Evolutionary conservation across 768 basidiomycete species (phyloP).

Genomic region (Trametes sanguinea): DNA sequence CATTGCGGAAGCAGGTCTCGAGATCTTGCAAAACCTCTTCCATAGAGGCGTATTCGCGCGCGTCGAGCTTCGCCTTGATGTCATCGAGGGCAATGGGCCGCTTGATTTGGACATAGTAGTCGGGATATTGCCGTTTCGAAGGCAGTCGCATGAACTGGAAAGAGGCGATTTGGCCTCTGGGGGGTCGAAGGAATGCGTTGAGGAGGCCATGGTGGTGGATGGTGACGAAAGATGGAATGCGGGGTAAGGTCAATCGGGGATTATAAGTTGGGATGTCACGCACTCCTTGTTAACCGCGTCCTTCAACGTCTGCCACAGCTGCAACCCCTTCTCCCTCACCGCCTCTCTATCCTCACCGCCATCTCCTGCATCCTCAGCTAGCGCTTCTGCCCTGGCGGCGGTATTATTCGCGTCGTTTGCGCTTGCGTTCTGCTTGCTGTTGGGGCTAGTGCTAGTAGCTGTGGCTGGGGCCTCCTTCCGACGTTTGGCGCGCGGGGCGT

Average conservation of each 20-base stretch:
- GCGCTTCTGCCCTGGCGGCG: slow-evolving; percentile 35
- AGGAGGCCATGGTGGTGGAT: slow-evolving; percentile 29
- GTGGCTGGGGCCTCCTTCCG: slow-evolving; percentile 44
- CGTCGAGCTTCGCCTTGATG: slow-evolving; percentile 78
- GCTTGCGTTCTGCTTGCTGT: slow-evolving; percentile 33
- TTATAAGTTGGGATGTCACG: slow-evolving; percentile 48
- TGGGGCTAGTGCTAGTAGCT: slow-evolving; percentile 3
- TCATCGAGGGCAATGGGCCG: slow-evolving; percentile 87
- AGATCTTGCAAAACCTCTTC: slow-evolving; percentile 71
- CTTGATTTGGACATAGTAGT: slow-evolving; percentile 83
- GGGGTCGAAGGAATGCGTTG: slow-evolving; percentile 23
- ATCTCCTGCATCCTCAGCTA: slow-evolving; percentile 32
- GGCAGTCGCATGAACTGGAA: slow-evolving; percentile 69
- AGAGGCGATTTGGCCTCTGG: slow-evolving; percentile 65
- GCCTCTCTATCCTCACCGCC: slow-evolving; percentile 33
- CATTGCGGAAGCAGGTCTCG: slow-evolving; percentile 78
- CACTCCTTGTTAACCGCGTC: slow-evolving; percentile 88
- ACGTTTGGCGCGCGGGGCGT: slow-evolving; percentile 53
- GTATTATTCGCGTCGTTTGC: slow-evolving; percentile 49
- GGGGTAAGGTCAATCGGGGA: slow-evolving; percentile 28
- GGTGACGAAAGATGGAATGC: slow-evolving; percentile 26
- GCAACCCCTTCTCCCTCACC: slow-evolving; percentile 67
- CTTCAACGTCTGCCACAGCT: slow-evolving; percentile 77
- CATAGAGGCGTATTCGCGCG: slow-evolving; percentile 58
- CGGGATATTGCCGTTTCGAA: slow-evolving; percentile 73